phyloP scores from a whole-genome alignment of 345 rosid genomes.

The Psidium guajava region DNA sequence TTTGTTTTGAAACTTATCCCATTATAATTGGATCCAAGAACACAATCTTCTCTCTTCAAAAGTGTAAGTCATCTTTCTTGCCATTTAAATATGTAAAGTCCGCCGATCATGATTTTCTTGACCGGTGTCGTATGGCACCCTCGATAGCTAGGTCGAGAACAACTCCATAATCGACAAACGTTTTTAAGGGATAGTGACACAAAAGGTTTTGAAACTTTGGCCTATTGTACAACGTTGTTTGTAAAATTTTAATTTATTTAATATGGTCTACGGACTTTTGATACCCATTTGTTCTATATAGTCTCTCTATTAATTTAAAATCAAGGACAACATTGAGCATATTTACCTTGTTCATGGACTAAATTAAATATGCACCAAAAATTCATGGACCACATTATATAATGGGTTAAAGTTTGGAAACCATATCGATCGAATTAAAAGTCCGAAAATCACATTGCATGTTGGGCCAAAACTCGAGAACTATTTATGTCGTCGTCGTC shows the following conservation, averaged over 20 bases:
- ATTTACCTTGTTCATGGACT: neutral
- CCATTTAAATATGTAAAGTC: neutral
- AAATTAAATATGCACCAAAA: neutral
- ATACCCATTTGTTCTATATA: accelerated
- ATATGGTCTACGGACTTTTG: accelerated
- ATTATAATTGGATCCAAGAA: too few relatives aligned
- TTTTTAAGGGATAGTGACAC: neutral
- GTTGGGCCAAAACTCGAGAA: neutral
- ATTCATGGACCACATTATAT: neutral
- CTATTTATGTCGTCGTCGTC: neutral
- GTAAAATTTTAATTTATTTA: accelerated
- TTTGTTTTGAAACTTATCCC: too few relatives aligned
- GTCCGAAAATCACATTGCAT: neutral
- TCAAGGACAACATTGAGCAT: neutral
- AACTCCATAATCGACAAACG: neutral
- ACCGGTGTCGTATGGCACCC: accelerated
- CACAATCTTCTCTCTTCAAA: neutral
- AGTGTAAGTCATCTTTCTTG: neutral
- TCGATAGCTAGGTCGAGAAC: too few relatives aligned
- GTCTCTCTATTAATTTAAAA: accelerated
- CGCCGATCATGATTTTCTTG: neutral
- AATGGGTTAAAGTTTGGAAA: accelerated
- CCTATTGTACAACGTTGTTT: neutral
- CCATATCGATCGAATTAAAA: too few relatives aligned
- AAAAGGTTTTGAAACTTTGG: neutral